Evolutionary conservation across 257 asterid species (phyloP), one percentile per base, ranked within the genome.

Genomic region (Nemophila menziesii): DNA sequence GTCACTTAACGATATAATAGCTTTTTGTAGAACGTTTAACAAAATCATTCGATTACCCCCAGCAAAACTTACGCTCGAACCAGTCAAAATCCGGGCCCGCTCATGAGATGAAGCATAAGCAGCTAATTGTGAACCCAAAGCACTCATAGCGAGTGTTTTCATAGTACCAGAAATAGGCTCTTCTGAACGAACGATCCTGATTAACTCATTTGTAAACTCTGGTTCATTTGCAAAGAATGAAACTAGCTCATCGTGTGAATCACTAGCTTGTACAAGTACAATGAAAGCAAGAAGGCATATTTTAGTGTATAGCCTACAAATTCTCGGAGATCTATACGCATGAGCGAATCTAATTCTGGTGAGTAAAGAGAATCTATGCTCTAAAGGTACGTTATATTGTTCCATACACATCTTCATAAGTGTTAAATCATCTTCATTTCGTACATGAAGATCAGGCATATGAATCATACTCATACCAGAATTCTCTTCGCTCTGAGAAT

Each of bases 81-180:
- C 97, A 63, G 92, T 76, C 72, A 87, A 68, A 62, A 79, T 71
- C 8, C 94, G 71, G 7, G 93, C 87, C 60, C 97, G 72, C 33
- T 87, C 97, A 69, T 82, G 92, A n/a, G 97, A 87, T 33, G 97
- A 92, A 34, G 94, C 75, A 79, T 77, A 82, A 48, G 97, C 85
- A 57, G 94, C 97, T 62, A 86, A 66, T 50, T 82, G 89, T 11
- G 93, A 92, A 16, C 87, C 97, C 68, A 86, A 52, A 41, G 97
- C 97, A 58, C 77, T 73, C 94, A 86, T 86, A 39, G 97, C 78
- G 44, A 82, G 82, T 5, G 93, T 86, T 65, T 93, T 75, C 46
- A 79, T 69, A 51, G 73, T 52, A 44, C 81, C 89, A 42, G 97
- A 75, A 51, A 86, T 77, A 48, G 54, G 70, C 61, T 79, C 94